These are phyloP conservation scores for Cotoneaster glaucophyllus DNA, from an alignment of 306 rosid species.

Conservation along the genomic window DNA sequence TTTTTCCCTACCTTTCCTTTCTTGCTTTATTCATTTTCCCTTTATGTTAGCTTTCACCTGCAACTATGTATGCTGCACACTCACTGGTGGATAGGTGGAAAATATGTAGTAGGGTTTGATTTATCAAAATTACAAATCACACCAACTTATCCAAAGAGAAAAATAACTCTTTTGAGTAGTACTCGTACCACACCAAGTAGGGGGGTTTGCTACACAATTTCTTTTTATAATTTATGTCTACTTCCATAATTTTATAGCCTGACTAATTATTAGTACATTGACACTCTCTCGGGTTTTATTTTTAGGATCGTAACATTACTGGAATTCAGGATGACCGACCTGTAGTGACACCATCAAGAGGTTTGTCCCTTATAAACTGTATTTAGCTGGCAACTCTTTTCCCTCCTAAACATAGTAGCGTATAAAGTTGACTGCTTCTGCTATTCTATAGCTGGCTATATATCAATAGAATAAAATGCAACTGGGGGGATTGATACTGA, in stretches of 20 bases:
- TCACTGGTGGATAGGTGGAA: neutral
- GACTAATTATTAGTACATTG: neutral
- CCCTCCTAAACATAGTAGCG: neutral
- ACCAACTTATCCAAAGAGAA: neutral
- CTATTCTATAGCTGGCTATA: too few species aligned
- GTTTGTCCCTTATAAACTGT: slow-evolving; percentile 27
- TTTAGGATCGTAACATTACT: slow-evolving; percentile 47
- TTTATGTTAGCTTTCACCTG: neutral
- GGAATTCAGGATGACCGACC: slow-evolving; percentile 40
- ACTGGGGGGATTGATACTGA: too few species aligned
- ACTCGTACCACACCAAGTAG: neutral
- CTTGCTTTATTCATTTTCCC: neutral
- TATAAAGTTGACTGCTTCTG: too few species aligned
- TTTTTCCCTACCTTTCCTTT: slow-evolving; percentile 17
- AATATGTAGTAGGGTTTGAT: neutral
- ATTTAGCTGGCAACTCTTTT: neutral
- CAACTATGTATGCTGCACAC: neutral
- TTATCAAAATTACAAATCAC: neutral
- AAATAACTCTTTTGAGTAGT: neutral
- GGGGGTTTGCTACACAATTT: neutral
- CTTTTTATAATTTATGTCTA: neutral
- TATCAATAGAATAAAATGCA: too few species aligned
- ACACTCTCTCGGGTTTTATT: neutral
- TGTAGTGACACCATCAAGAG: slow-evolving; percentile 22
- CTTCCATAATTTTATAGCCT: neutral